Evolutionary conservation across 176 grass and related monocot species (phyloP), one percentile per base, ranked within the genome.

Genomic region (Pharus latifolius): DNA sequence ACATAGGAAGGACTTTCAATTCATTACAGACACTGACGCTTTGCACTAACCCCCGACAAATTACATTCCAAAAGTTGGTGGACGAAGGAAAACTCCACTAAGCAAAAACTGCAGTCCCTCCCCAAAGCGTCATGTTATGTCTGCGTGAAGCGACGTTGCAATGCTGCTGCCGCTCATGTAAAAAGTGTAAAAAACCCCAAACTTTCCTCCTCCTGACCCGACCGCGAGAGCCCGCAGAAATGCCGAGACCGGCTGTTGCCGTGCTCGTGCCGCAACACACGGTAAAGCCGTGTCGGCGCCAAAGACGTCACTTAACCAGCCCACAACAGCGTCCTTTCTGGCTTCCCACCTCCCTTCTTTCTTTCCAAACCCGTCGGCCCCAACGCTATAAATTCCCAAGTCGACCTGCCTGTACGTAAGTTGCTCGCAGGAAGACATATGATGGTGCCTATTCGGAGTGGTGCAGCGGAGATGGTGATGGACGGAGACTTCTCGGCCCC

Each of bases 141-240:
- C 35, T 4, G 9, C 8, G 16, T 27, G 72, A 75, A 63, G 58
- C 20, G 35, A 38, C 37, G 57, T 56, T 54, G 79, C 79, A 60
- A 63, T 44, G 25, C 45, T 3, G 63, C 41, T 67, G 69, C 24
- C 17, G 53, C 10, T 32, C 10, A 29, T 22, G 22, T 47, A 3
- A 70, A 78, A 48, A 53, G 20, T 52, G 38, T n/a, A 37, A 35
- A 64, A 60, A 43, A 43, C 19, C 61, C 28, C 23, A 82, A 42
- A 11, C 74, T 66, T 84, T 73, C 65, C 67, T 72, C 61, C 54
- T 68, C 82, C 18, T 27, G 29, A 67, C 19, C 77, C 70, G 71
- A 80, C 83, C 77, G 64, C 83, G 49, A n/a, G n/a, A n/a, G n/a
- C n/a, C 49, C 71, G 64, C 64, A 43, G 70, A 54, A 62, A 66